Evolutionary conservation across 2,329 filamentous ascomycete genomes (phyloP), one percentile per base, ranked within the genome.

Genomic region (Pezicula rhizophila): DNA sequence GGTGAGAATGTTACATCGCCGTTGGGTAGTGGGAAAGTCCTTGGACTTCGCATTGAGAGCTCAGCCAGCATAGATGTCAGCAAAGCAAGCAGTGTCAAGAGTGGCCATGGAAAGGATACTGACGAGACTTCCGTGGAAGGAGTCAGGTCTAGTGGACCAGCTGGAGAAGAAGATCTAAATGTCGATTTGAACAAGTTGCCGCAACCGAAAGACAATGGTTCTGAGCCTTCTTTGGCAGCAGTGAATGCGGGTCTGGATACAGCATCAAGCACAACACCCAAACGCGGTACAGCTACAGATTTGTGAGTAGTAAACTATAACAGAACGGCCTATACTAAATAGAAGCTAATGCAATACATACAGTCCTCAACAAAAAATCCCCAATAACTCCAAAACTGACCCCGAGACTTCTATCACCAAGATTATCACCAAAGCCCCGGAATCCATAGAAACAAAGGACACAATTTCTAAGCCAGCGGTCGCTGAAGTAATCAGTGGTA

Each of bases 1-100:
- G 85, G 85, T 1, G 72, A 64, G 0, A 70, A 75, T 39, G 60
- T 61, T 4, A 70, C 71, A 39, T 71, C 73, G 15, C 72, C 75
- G n/a, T 42, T 25, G 1, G 69, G 68, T 6, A 68, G 74, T 11
- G 73, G 78, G 52, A 87, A 82, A 61, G 78, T 82, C 42, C 69
- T 95, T 1, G 89, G 89, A 0, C 61, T 93, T 44, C 71, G 86
- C 25, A 77, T 75, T 4, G 77, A 82, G 51, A 84, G 78, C 6
- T 79, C 84, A 0, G 76, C 75, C 1, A 89, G 85, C 55, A 78
- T 75, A 1, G 75, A 80, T 47, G 73, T 89, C 14, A 91, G 87
- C 62, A 78, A 82, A 53, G 85, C 87, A 1, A 90, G 82, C 58
- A 92, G 86, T 60, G 67, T 88, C 17, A 73, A 69, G 60, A 78